Evolutionary conservation across 768 basidiomycete genomes (phyloP), one percentile per base, ranked within the genome.

Genomic region (Lactifluus volemus): DNA sequence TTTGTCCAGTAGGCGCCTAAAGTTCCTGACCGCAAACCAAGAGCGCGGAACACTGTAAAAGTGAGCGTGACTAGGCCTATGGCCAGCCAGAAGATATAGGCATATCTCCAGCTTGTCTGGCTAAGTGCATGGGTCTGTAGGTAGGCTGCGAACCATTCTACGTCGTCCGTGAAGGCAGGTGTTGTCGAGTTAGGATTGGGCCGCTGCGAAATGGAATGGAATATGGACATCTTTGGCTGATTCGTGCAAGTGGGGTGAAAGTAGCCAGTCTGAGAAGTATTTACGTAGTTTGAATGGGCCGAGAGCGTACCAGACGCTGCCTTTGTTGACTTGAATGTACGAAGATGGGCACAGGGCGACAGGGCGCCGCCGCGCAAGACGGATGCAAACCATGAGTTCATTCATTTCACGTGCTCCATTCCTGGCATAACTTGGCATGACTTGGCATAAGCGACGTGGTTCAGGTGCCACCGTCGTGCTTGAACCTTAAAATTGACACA

Each of bases 41-140:
- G 71, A 71, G 75, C 75, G 60, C 81, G 81, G 34, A 79, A 66
- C 29, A 77, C 29, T 17, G 77, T 73, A 55, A 76, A 75, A 11
- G 67, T 54, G 61, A 81, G 53, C 65, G 79, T 74, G 49, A 78
- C 64, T 59, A 74, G 59, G 19, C 70, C 75, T 61, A 86, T 71
- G 15, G 72, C 71, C n/a, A 85, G 65, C 84, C 84, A 87, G 34
- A 86, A 73, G 61, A 82, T 63, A 68, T 84, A 83, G 19, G 81
- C 73, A 65, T 85, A 84, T 7, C 79, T 76, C 65, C 81, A 79
- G 56, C 78, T 79, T 0, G 82, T 73, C 8, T 69, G 59, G 67
- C 79, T 81, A 50, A 84, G 75, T 21, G 77, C 78, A 65, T 85
- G 85, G 53, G 83, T 77, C 50, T 75, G 73, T 55, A 86, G 71